Evolutionary conservation across 345 rosid species (phyloP).

Genomic region (Noccaea caerulescens): DNA sequence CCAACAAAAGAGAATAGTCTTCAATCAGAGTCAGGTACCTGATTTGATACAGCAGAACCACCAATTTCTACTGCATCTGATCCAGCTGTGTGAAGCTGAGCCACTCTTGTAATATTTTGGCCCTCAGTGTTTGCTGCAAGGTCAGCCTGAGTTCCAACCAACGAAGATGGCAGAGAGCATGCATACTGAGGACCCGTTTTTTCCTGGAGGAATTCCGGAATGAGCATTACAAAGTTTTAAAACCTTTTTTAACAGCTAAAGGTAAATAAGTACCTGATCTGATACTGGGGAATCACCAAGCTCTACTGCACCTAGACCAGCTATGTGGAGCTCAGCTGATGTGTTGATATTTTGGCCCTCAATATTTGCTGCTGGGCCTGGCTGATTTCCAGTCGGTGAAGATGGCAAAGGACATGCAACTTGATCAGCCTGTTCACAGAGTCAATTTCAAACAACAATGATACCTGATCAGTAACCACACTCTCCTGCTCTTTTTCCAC

Average conservation of each 20-base stretch:
- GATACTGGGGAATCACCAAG: conserved; percentile 21
- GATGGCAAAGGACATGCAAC: conserved; percentile 34
- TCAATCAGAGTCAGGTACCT: conserved; percentile 30
- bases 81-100: conserved; percentile 28
- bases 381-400: conserved; percentile 34
- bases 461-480: conserved; percentile 29
- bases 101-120: conserved; percentile 22
- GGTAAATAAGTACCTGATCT: conserved; percentile 33
- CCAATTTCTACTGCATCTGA: conserved; percentile 27
- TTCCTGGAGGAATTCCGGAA: conserved; percentile 18
- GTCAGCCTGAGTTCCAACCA: conserved; percentile 39
- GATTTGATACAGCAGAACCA: conserved; percentile 22
- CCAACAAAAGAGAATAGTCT: conserved; percentile 4
- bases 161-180: conserved; percentile 29
- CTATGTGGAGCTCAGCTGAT: conserved; percentile 34
- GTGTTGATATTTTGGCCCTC: conserved; percentile 29
- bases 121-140: conserved; percentile 19
- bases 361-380: conserved; percentile 15
- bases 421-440: conserved; percentile 35
- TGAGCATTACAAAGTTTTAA: conserved; percentile 18
- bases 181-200: conserved; percentile 28
- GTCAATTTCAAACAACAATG: conserved; percentile 14
- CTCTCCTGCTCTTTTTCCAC: conserved; percentile 21
- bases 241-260: conserved; percentile 14
- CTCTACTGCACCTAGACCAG: conserved; percentile 34